Evolutionary conservation across 768 basidiomycete genomes (phyloP).

Genomic region (Tephrocybe rancida): DNA sequence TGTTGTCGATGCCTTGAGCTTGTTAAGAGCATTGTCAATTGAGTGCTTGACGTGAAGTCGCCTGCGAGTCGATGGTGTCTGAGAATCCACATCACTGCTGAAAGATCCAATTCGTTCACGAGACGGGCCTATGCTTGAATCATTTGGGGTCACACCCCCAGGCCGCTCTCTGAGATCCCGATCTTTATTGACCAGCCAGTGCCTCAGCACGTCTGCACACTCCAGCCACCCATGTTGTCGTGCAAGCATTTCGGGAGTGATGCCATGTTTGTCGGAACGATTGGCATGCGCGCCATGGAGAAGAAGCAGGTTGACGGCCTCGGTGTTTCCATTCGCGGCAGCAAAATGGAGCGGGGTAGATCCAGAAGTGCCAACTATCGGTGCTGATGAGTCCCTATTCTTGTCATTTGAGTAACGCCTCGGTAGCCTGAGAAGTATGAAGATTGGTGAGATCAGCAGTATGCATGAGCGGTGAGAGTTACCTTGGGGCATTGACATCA

Average conservation of each 20-base stretch:
- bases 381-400: conserved; percentile 63
- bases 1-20: conserved; percentile 38
- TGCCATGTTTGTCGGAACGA: conserved; percentile 87
- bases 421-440: conserved; percentile 51
- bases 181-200: conserved; percentile 67
- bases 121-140: conserved; percentile 14
- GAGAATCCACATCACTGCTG: conserved; percentile 28
- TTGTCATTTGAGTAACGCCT: conserved; percentile 75
- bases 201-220: conserved; percentile 71
- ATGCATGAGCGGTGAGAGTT: conserved; percentile 16
- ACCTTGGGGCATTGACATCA: conserved; percentile 98
- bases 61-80: conserved; percentile 35
- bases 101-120: conserved; percentile 23
- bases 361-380: conserved; percentile 82
- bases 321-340: conserved; percentile 88
- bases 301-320: conserved; percentile 78
- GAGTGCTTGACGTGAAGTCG: conserved; percentile 77
- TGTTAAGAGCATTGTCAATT: conserved; percentile 70
- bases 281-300: conserved; percentile 82
- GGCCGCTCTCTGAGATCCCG: conserved; percentile 59
- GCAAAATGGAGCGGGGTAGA: conserved; percentile 97
- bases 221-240: conserved; percentile 78
- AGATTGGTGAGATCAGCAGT: conserved; percentile 7
- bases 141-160: conserved; percentile 28
- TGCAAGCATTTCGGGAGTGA: conserved; percentile 86